Percentiles rank a stretch among this genome's conserved stretches.
These are phyloP conservation scores for Globisporangium solare DNA, from an alignment of 352 stramenopile genomes.

Conservation along the genomic window DNA sequence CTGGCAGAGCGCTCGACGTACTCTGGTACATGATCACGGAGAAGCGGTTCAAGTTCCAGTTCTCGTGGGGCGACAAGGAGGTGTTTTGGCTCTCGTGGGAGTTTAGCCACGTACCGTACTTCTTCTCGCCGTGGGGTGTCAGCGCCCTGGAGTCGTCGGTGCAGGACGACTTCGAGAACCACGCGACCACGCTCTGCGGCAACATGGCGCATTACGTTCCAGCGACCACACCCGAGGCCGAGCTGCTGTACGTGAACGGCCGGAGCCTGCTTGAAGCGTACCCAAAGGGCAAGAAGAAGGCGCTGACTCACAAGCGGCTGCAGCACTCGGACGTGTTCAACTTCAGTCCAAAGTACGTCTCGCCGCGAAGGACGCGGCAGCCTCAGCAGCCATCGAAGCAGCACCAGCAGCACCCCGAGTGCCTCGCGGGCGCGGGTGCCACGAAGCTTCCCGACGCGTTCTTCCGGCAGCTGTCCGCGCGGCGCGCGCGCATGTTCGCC, in stretches of 20 bases:
- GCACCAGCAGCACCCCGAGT: constrained; percentile 30
- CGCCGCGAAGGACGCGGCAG: constrained; percentile 9
- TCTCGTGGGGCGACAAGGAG: constrained; percentile 51
- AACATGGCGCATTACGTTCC: constrained; percentile 41
- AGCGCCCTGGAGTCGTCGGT: constrained; percentile 29
- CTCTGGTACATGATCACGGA: constrained; percentile 36
- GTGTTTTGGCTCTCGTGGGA: constrained; percentile 46
- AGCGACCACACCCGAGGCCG: neutral
- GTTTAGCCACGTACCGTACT: constrained; percentile 36
- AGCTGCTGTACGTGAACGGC: constrained; percentile 44
- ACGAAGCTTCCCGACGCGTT: constrained; percentile 29
- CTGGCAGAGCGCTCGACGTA: constrained; percentile 27
- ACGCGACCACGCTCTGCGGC: constrained; percentile 33
- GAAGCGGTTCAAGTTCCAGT: constrained; percentile 23
- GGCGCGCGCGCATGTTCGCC: constrained; percentile 41
- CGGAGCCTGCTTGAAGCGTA: constrained; percentile 41
- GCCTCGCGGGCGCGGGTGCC: constrained; percentile 34
- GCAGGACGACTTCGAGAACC: constrained; percentile 28
- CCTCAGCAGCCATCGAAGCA: constrained; percentile 25
- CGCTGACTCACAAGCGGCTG: too few relatives aligned
- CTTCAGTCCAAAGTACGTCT: constrained; percentile 11
- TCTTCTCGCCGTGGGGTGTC: constrained; percentile 45
- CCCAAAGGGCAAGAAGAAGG: constrained; percentile 16
- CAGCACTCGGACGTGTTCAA: constrained; percentile 11
- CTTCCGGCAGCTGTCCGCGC: constrained; percentile 28